Evolutionary conservation across 768 basidiomycete genomes (phyloP), one percentile per base, ranked within the genome.

Genomic region (Naganishia onofrii): DNA sequence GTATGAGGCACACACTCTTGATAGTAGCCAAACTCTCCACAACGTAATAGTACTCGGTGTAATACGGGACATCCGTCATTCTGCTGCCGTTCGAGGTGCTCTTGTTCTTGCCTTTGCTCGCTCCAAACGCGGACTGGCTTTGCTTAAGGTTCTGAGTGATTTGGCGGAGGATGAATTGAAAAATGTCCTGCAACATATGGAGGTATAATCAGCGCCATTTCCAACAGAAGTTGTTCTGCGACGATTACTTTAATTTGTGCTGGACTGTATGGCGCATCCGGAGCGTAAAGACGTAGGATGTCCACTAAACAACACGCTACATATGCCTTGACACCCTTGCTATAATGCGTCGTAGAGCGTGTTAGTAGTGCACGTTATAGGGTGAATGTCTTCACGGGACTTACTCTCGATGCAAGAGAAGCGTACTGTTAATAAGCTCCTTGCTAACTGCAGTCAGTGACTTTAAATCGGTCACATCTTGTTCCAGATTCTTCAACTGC

Each of bases 251-350:
- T 75, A 56, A 98, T 87, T 79, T 97, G 91, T 57, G 85, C 82
- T 60, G 89, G 88, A 17, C 89, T 94, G 79, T 95, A 98, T 15
- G 96, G 96, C 28, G 96, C 94, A 80, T 98, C 93, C 0, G 96
- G 96, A 0, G 96, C 96, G 79, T 92, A 97, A 46, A 98, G 86
- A 52, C 93, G 83, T 70, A 99, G 87, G 66, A 98, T 85, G 80
- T 99, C 94, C 1, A 93, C 93, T 44, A 99, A 85, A 82, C 93
- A 98, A 81, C 92, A 95, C 0, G 93, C 93, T 4, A 90, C 87
- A 75, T 90, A 94, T 0, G 94, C 94, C 81, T 96, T 98, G 73
- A 99, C 93, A 29, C 93, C 93, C 52, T 90, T 86, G 80, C 81
- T 81, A 48, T 7, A 12, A 56, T 17, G 13, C 8, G 56, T 36